These are phyloP conservation scores for Pythium plurisporium DNA, from an alignment of 352 stramenopile species.

Conservation along the genomic window DNA sequence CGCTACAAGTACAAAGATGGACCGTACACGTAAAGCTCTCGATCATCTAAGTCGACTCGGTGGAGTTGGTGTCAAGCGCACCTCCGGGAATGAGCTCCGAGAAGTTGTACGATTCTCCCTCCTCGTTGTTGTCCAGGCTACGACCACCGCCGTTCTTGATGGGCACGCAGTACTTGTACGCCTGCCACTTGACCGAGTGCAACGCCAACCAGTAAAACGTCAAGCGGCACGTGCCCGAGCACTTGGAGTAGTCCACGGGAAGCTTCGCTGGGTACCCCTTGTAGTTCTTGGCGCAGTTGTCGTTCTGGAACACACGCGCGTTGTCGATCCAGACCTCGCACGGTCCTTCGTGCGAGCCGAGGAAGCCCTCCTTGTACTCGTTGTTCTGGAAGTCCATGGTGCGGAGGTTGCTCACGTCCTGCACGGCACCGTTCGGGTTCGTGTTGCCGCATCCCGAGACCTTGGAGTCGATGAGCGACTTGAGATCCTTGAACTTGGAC, in stretches of 20 bases:
- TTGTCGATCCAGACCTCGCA: conserved; percentile 29
- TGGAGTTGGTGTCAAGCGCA: conserved; percentile 5
- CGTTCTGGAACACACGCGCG: conserved; percentile 25
- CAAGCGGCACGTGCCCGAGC: conserved; percentile 30
- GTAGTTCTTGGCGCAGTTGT: conserved; percentile 41
- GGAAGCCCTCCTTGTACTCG: conserved; percentile 43
- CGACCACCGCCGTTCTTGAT: conserved; percentile 19
- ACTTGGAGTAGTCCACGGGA: conserved; percentile 45
- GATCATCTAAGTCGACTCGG: too few species aligned
- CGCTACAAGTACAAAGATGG: too few species aligned
- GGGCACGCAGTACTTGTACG: conserved; percentile 28
- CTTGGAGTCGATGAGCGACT: conserved; percentile 2
- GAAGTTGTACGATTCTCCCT: conserved; percentile 11
- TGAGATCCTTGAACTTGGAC: conserved; percentile 2
- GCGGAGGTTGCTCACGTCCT: conserved; percentile 21
- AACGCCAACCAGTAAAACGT: conserved; percentile 36
- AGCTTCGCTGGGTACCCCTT: conserved; percentile 36
- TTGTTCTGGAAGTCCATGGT: conserved; percentile 36
- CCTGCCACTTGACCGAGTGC: conserved; percentile 26
- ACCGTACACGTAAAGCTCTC: too few species aligned
- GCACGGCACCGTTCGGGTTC: conserved; percentile 17
- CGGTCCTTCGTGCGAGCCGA: conserved; percentile 27
- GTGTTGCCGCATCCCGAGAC: conserved; percentile 9
- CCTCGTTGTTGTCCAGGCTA: conserved; percentile 4
- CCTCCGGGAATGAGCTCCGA: conserved; percentile 22